Evolutionary conservation across 2,329 filamentous ascomycete species (phyloP).

Genomic region (Hymenoscyphus scutula): DNA sequence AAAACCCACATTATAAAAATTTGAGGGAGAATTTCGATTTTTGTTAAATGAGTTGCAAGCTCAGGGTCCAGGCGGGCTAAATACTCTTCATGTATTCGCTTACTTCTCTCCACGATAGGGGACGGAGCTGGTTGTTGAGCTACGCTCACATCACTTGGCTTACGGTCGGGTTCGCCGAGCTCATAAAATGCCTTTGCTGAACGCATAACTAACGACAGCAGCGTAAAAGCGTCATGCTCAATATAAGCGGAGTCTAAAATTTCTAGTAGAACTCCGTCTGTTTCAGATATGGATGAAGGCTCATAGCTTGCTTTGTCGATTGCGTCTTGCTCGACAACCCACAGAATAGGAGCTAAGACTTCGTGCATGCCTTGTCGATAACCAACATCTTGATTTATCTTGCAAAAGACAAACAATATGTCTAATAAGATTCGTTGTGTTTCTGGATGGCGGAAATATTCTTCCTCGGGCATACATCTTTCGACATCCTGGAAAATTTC

Average conservation of each 20-base stretch:
- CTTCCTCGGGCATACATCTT: conserved; percentile 83
- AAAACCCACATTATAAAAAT: conserved; percentile 82
- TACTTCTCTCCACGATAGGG: conserved; percentile 81
- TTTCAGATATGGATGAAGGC: conserved; percentile 37
- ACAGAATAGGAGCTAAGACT: conserved; percentile 82
- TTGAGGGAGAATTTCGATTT: conserved; percentile 88
- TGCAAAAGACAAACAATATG: conserved; percentile 91
- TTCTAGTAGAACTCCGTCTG: conserved; percentile 48
- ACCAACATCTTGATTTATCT: conserved; percentile 78
- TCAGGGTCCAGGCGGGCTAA: conserved; percentile 79
- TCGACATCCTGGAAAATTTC: conserved; percentile 96
- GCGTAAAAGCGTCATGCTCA: conserved; percentile 85
- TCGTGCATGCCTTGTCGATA: conserved; percentile 99
- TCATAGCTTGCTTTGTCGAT: conserved; percentile 46
- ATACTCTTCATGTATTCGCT: conserved; percentile 80
- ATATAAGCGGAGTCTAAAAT: conserved; percentile 71
- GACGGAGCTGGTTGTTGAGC: conserved; percentile 45
- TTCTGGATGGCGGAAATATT: conserved; percentile 77
- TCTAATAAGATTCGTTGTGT: conserved; percentile 83
- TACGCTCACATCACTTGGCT: conserved; percentile 34
- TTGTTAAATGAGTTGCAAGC: conserved; percentile 74
- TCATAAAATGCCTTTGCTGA: conserved; percentile 85
- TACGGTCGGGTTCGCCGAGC: conserved; percentile 41
- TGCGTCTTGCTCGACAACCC: conserved; percentile 80
- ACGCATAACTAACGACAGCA: conserved; percentile 88